A percentile compares a stretch with the other conserved stretches of the same genome.
phyloP scores from a whole-genome alignment of 2,329 filamentous ascomycete genomes.

The Nigrograna mackinnonii region DNA sequence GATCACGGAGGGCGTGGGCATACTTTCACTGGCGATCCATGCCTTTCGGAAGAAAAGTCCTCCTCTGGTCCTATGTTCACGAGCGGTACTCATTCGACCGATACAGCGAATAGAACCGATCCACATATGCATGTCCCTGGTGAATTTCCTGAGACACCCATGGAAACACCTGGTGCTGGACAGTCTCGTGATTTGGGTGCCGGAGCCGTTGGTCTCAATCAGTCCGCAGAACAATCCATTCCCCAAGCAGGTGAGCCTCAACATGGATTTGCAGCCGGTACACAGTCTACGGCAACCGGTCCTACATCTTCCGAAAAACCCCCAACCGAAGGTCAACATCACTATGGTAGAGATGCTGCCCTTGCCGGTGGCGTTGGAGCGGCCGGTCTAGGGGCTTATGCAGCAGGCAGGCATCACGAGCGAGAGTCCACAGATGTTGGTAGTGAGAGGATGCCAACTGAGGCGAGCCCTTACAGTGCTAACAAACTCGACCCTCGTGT shows the following conservation, averaged over 20 bases:
- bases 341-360: slow-evolving; percentile 21
- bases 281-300: neutral
- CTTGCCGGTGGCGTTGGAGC: slow-evolving; percentile 10
- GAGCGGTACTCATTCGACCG: slow-evolving; percentile 31
- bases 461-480: slow-evolving; percentile 13
- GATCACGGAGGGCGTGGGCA: slow-evolving; percentile 20
- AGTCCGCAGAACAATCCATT: neutral
- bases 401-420: slow-evolving; percentile 13
- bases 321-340: slow-evolving; percentile 4
- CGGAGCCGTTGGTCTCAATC: neutral
- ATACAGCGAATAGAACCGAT: slow-evolving; percentile 35
- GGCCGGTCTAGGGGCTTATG: slow-evolving; percentile 11
- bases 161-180: neutral
- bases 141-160: slow-evolving; percentile 24
- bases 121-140: slow-evolving; percentile 39
- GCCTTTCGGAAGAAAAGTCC: slow-evolving; percentile 8
- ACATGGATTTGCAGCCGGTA: neutral
- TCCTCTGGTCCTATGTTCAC: slow-evolving; percentile 10
- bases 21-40: slow-evolving; percentile 24
- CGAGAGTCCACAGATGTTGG: slow-evolving; percentile 2
- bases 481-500: slow-evolving; percentile 17
- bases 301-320: neutral
- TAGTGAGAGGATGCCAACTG: neutral
- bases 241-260: neutral
- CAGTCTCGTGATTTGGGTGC: neutral